Percentiles rank a stretch among this genome's conserved stretches.
Conservation (phyloP, 768 basidiomycete genomes). For the Boletus huronensis region DNA sequence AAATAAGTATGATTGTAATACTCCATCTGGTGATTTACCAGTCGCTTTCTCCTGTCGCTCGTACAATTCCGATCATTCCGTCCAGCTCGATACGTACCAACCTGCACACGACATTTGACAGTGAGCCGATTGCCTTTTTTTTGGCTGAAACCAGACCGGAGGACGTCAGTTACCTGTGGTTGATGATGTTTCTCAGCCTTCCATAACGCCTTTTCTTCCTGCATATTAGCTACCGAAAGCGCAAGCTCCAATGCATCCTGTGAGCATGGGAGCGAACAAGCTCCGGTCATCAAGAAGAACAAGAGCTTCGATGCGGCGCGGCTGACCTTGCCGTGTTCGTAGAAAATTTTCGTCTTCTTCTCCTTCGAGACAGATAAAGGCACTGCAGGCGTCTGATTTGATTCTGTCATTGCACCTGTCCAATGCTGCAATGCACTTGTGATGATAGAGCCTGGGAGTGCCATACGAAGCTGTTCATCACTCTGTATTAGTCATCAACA, state of each 20-base stretch:
- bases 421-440: slow-evolving; percentile 8
- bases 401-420: slow-evolving; percentile 25
- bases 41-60: slow-evolving; percentile 35
- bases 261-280: slow-evolving; percentile 14
- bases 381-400: slow-evolving; percentile 21
- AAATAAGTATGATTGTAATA: slow-evolving; percentile 9
- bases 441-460: slow-evolving; percentile 20
- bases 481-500: slow-evolving; percentile 22
- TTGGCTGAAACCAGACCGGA: slow-evolving; percentile 9
- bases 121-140: slow-evolving; percentile 21
- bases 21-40: slow-evolving; percentile 33
- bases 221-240: slow-evolving; percentile 40
- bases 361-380: slow-evolving; percentile 23
- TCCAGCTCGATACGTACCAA: slow-evolving; percentile 26
- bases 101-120: slow-evolving; percentile 19
- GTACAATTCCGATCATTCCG: slow-evolving; percentile 24
- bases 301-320: slow-evolving; percentile 8
- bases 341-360: slow-evolving; percentile 28
- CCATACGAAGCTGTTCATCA: not conserved
- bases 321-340: slow-evolving; percentile 34
- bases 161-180: slow-evolving; percentile 33
- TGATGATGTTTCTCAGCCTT: slow-evolving; percentile 41
- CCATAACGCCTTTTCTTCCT: slow-evolving; percentile 42
- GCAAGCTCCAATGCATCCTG: slow-evolving; percentile 50
- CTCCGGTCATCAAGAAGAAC: slow-evolving; percentile 19